A percentile compares a stretch with the other conserved stretches of the same genome.
Evolutionary conservation across 805 yeast species (phyloP).

Genomic region (Metschnikowia chrysomelidarum): DNA sequence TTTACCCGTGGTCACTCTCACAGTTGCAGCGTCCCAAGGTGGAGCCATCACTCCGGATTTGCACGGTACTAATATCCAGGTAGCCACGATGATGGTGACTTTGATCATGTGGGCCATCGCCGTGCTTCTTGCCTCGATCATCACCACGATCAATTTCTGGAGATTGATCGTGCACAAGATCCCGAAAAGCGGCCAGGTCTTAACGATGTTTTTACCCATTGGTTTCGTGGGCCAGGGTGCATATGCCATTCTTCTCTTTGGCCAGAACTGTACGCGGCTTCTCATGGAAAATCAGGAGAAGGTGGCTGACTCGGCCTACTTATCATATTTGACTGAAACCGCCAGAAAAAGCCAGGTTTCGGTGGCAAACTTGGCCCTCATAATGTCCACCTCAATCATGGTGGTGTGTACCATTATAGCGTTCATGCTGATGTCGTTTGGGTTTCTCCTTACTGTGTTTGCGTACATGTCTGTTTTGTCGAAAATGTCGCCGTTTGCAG

Average conservation of each 20-base stretch:
- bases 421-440: slow-evolving; percentile 47
- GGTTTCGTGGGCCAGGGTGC: slow-evolving; percentile 89
- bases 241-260: slow-evolving; percentile 58
- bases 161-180: slow-evolving; percentile 56
- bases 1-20: slow-evolving; percentile 76
- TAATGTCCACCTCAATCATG: slow-evolving; percentile 15
- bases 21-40: slow-evolving; percentile 75
- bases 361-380: slow-evolving; percentile 4
- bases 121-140: slow-evolving; percentile 53
- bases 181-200: slow-evolving; percentile 54
- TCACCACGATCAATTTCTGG: slow-evolving; percentile 58
- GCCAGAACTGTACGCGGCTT: slow-evolving; percentile 37
- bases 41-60: slow-evolving; percentile 47
- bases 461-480: slow-evolving; percentile 41
- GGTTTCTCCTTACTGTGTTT: slow-evolving; percentile 47
- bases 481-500: slow-evolving; percentile 39
- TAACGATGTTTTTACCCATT: slow-evolving; percentile 72
- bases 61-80: slow-evolving; percentile 42
- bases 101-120: slow-evolving; percentile 71
- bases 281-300: slow-evolving; percentile 14
- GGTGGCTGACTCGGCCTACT: slow-evolving; percentile 11
- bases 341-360: slow-evolving; percentile 7
- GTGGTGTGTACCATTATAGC: slow-evolving; percentile 34
- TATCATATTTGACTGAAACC: slow-evolving; percentile 11
- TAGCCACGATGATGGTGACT: slow-evolving; percentile 52